These are phyloP conservation scores for Boletus barrowsii DNA, from an alignment of 768 basidiomycete genomes.

Conservation along the genomic window DNA sequence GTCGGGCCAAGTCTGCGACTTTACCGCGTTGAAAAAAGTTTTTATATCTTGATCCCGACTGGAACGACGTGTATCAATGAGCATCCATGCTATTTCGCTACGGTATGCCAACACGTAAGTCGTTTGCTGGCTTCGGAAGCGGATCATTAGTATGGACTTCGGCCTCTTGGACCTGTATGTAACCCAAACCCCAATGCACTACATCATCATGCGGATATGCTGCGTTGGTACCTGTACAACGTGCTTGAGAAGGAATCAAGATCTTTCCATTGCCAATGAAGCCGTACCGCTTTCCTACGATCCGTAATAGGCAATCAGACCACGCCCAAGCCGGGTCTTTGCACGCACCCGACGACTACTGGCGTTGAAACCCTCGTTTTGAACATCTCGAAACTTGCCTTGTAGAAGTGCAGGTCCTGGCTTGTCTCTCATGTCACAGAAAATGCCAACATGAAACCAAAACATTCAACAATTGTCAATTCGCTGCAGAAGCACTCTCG, in stretches of 20 bases:
- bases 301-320: not conserved
- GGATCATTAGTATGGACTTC: slow-evolving; percentile 11
- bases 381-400: not conserved
- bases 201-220: slow-evolving; percentile 6
- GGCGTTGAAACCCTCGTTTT: not conserved
- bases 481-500: slow-evolving; percentile 31
- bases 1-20: slow-evolving; percentile 61
- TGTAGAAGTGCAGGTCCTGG: slow-evolving; percentile 15
- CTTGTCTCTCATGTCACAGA: slow-evolving; percentile 7
- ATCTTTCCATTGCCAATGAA: slow-evolving; percentile 7
- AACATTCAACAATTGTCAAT: not conserved
- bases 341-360: not conserved
- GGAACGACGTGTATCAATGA: not conserved
- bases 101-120: slow-evolving; percentile 12
- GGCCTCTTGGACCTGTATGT: slow-evolving; percentile 14
- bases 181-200: slow-evolving; percentile 12
- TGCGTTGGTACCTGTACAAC: slow-evolving; percentile 20
- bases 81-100: not conserved
- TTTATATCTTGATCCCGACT: slow-evolving; percentile 69
- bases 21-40: slow-evolving; percentile 75
- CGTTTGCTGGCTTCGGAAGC: slow-evolving; percentile 21
- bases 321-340: not conserved
- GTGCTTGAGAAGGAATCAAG: slow-evolving; percentile 26
- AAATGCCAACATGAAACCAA: not conserved
- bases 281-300: slow-evolving; percentile 17